Evolutionary conservation across 306 rosid species (phyloP), one percentile per base, ranked within the genome.

Genomic region (Vigna reflexopilosa): DNA sequence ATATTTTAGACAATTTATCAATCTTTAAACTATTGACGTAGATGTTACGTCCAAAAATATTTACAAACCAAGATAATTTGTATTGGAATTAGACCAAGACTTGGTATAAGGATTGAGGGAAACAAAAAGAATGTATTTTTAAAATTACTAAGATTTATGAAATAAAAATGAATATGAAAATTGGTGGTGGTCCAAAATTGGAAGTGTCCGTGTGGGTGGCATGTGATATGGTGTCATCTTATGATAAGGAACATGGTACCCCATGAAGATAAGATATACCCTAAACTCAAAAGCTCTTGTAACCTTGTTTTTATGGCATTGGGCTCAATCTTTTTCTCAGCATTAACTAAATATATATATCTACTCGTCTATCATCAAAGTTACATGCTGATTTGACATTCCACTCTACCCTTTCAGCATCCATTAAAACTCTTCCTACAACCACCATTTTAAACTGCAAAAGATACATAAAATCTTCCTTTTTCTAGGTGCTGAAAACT

Each of bases 111-210:
- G 22, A 20, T 20, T 1, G 22, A 20, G 22, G 22, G 1, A 0
- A 0, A 20, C 22, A 20, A 20, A 20, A 20, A 20, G 22, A 20
- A 20, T 20, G 22, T 20, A 20, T 20, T 20, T 20, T 20, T 20
- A 20, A 50, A 45, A 45, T 12, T 45, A 45, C 1, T 12, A 45
- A 12, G 0, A 3, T 45, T 45, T 11, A 12, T 11, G 50, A 13
- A 44, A 9, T 9, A 9, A 44, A 10, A 44, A 44, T 9, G 56
- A 50, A 56, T 22, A 62, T 63, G 66, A 79, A 73, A 78, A 49
- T 42, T 67, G 30, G 87, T 86, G 89, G 95, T 84, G 93, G 93
- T 90, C 96, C 86, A 49, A 61, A 80, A 77, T 57, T 67, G 58
- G 12, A 77, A 68, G 70, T 67, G 82, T 47, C 50, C 65, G 51